A percentile compares a stretch with the other conserved stretches of the same genome.
phyloP scores from a whole-genome alignment of 2,329 filamentous ascomycete genomes.

The Colletotrichum agaves region DNA sequence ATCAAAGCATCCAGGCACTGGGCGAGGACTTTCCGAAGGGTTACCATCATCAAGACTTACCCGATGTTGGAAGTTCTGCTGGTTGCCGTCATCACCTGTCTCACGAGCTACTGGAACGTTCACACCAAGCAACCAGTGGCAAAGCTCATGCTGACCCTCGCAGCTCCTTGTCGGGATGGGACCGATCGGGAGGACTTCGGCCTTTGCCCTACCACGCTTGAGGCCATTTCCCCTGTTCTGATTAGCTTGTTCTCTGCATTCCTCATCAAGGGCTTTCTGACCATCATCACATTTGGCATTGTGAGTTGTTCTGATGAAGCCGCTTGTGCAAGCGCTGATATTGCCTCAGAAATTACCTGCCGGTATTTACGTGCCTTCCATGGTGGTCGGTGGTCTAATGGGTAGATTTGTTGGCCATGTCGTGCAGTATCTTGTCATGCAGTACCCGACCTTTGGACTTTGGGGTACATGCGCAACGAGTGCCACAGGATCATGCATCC shows the following conservation, averaged over 20 bases:
- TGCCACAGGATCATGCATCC: conserved; percentile 89
- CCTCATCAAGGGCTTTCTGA: conserved; percentile 88
- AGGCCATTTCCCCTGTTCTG: conserved; percentile 84
- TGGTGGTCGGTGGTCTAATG: conserved; percentile 96
- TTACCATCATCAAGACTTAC: conserved; percentile 81
- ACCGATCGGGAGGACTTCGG: conserved; percentile 72
- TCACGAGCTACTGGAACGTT: conserved; percentile 92
- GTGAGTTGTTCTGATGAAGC: too few species aligned
- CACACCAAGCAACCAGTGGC: conserved; percentile 91
- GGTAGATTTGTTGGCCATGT: conserved; percentile 88
- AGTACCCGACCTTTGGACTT: conserved; percentile 75
- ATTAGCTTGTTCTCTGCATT: conserved; percentile 83
- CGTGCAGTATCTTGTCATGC: conserved; percentile 83
- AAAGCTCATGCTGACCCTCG: conserved; percentile 89
- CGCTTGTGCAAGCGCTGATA: too few species aligned
- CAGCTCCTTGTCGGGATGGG: conserved; percentile 83
- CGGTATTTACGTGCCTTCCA: conserved; percentile 97
- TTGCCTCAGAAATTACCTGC: conserved; percentile 96
- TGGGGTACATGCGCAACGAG: too few species aligned
- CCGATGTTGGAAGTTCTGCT: conserved; percentile 89
- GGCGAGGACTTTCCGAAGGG: conserved; percentile 88
- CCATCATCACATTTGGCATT: conserved; percentile 92
- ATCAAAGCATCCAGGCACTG: conserved; percentile 95
- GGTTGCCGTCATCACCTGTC: conserved; percentile 84
- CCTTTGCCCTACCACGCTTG: conserved; percentile 77